phyloP scores from a whole-genome alignment of 2,329 filamentous ascomycete species.

The Clarireedia homoeocarpa region DNA sequence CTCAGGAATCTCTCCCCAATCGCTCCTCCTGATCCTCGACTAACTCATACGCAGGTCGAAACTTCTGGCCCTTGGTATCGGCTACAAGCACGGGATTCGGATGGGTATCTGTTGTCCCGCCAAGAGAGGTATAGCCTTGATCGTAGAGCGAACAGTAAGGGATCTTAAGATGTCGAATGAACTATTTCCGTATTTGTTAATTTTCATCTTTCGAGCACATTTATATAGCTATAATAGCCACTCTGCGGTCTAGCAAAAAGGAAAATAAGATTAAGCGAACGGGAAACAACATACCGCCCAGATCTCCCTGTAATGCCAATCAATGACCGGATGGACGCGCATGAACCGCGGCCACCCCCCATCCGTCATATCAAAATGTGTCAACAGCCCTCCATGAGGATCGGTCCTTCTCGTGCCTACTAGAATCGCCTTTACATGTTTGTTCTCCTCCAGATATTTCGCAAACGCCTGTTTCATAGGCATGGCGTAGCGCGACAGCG shows the following conservation, averaged over 20 bases:
- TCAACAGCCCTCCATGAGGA: constrained; percentile 73
- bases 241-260: not conserved
- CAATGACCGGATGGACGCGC: constrained; percentile 89
- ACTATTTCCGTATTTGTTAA: constrained; percentile 39
- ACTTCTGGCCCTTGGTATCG: constrained; percentile 34
- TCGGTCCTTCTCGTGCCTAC: constrained; percentile 87
- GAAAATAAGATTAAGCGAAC: not conserved
- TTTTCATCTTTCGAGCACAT: not conserved
- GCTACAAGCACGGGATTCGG: constrained; percentile 70
- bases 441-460: constrained; percentile 61
- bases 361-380: constrained; percentile 82
- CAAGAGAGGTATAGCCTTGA: constrained; percentile 83
- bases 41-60: constrained; percentile 69
- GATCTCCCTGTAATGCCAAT: constrained; percentile 94
- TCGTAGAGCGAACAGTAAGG: constrained; percentile 87
- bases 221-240: not conserved
- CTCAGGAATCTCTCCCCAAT: constrained; percentile 57
- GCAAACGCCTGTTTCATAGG: constrained; percentile 78
- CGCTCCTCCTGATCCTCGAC: constrained; percentile 70
- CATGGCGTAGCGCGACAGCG: constrained; percentile 64
- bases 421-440: constrained; percentile 67
- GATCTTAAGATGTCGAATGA: constrained; percentile 70
- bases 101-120: constrained; percentile 79
- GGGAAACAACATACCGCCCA: constrained; percentile 64
- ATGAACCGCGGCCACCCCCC: constrained; percentile 86